A percentile compares a stretch with the other conserved stretches of the same genome.
These are phyloP conservation scores for Melanogaster broomeanus DNA, from an alignment of 768 basidiomycete genomes.

Conservation along the genomic window DNA sequence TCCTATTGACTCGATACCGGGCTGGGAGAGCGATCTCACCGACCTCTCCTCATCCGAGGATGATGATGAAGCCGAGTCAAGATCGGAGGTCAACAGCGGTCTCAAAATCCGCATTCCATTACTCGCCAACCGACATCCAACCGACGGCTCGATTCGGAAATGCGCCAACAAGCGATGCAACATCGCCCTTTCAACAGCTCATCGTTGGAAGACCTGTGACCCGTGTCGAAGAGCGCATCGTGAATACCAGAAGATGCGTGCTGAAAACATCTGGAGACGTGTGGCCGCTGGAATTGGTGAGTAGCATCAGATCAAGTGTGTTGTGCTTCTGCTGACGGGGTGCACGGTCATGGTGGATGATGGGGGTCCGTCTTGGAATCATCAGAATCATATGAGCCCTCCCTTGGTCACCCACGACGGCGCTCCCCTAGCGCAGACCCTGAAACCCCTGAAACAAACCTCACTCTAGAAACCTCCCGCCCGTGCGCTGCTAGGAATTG, in stretches of 20 bases:
- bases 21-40: constrained; percentile 30
- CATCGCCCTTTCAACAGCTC: constrained; percentile 30
- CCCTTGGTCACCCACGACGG: neutral
- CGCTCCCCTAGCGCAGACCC: constrained; percentile 7
- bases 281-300: constrained; percentile 8
- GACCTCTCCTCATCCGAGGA: constrained; percentile 16
- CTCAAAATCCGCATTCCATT: constrained; percentile 26
- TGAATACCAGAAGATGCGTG: constrained; percentile 35
- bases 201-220: constrained; percentile 46
- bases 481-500: constrained; percentile 39
- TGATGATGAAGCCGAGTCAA: constrained; percentile 1
- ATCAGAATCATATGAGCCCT: neutral
- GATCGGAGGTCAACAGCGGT: neutral
- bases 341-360: neutral
- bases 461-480: constrained; percentile 32
- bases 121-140: constrained; percentile 15
- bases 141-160: constrained; percentile 11
- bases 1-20: neutral
- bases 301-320: neutral
- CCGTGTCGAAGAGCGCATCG: constrained; percentile 41
- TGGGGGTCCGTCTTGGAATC: neutral
- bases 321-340: constrained; percentile 19
- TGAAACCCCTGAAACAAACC: neutral
- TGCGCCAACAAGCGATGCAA: constrained; percentile 39
- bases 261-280: constrained; percentile 14